phyloP scores from a whole-genome alignment of 1,139 yeast genomes.

The Suhomyces ambrosiae region DNA sequence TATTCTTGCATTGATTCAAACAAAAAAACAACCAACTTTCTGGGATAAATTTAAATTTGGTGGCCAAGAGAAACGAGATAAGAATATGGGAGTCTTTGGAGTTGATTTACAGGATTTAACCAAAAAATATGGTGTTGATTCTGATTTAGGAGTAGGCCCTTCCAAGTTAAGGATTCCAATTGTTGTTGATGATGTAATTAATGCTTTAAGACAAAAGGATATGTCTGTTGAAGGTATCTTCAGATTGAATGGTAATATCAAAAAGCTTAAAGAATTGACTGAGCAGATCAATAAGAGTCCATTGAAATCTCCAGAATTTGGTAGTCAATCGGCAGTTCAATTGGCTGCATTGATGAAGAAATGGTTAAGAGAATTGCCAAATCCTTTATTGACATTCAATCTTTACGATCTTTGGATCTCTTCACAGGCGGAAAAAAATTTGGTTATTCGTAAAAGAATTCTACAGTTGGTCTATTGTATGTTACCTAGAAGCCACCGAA shows the following conservation, averaged over 20 bases:
- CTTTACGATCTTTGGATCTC: slow-evolving; percentile 81
- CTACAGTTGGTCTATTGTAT: slow-evolving; percentile 75
- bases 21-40: slow-evolving; percentile 58
- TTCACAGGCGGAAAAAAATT: slow-evolving; percentile 62
- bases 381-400: slow-evolving; percentile 78
- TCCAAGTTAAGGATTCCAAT: slow-evolving; percentile 79
- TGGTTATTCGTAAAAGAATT: slow-evolving; percentile 52
- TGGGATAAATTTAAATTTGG: slow-evolving; percentile 72
- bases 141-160: slow-evolving; percentile 87
- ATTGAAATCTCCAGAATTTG: slow-evolving; percentile 68
- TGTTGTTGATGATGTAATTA: slow-evolving; percentile 81
- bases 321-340: slow-evolving; percentile 84
- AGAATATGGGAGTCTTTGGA: slow-evolving; percentile 65
- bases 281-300: slow-evolving; percentile 78
- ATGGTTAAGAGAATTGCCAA: slow-evolving; percentile 90
- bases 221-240: slow-evolving; percentile 97
- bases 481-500: slow-evolving; percentile 82
- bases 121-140: slow-evolving; percentile 78
- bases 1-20: slow-evolving; percentile 54
- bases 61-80: slow-evolving; percentile 31
- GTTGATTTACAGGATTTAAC: slow-evolving; percentile 72
- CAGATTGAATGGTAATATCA: slow-evolving; percentile 93
- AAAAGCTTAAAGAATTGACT: slow-evolving; percentile 72
- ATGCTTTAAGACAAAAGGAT: slow-evolving; percentile 85
- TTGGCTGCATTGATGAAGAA: slow-evolving; percentile 91